phyloP scores from a whole-genome alignment of 2,329 filamentous ascomycete species.

The Alternaria panax region DNA sequence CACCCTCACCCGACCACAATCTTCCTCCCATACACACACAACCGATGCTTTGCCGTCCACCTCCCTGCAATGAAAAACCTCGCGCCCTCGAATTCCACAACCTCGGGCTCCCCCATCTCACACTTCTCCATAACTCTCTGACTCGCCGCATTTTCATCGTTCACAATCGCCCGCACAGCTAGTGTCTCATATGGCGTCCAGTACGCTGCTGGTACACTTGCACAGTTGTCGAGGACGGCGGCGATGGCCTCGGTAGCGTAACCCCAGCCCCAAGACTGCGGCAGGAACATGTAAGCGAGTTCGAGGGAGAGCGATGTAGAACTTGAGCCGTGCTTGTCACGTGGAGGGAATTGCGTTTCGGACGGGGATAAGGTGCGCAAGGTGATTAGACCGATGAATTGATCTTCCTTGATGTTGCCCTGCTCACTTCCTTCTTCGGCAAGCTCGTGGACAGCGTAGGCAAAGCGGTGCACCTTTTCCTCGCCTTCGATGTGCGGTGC shows the following conservation, averaged over 20 bases:
- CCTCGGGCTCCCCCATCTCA: neutral
- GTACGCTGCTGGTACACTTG: neutral
- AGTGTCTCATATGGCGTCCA: neutral
- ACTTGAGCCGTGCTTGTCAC: neutral
- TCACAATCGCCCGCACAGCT: neutral
- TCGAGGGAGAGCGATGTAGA: neutral
- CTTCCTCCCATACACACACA: neutral
- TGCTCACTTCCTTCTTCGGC: neutral
- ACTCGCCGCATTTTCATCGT: neutral
- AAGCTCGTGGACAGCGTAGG: neutral
- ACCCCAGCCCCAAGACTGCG: neutral
- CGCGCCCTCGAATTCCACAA: neutral
- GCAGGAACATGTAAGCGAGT: neutral
- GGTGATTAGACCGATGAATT: neutral
- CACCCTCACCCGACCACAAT: neutral
- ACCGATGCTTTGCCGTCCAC: neutral
- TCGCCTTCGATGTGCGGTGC: neutral
- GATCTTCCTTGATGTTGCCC: neutral
- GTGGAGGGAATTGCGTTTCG: neutral
- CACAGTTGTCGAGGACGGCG: neutral
- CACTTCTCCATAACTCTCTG: neutral
- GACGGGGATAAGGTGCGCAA: neutral
- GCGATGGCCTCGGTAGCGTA: neutral
- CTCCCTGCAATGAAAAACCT: neutral
- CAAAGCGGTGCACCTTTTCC: neutral